Evolutionary conservation across 2,329 filamentous ascomycete species (phyloP), one percentile per base, ranked within the genome.

Genomic region (Hypoxylon sp.): DNA sequence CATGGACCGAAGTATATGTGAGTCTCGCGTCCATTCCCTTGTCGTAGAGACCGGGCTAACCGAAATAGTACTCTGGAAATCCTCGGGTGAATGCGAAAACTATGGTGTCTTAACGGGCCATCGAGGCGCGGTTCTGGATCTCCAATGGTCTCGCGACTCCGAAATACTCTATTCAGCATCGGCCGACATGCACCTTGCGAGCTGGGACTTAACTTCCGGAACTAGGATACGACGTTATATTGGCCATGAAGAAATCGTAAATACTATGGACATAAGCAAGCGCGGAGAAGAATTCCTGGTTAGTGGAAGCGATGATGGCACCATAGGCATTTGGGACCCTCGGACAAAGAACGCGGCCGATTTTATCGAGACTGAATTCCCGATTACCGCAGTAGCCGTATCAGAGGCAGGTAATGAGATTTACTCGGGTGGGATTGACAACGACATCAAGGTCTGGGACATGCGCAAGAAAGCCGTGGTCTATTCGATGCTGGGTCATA

Each of bases 381-480:
- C 96, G 1, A 89, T 99, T 61, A 98, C 96, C 1, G 92, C 95
- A 0, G 88, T 98, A 5, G 93, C 94, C 14, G 84, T 98, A n/a
- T 91, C 94, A 0, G 94, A 97, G 77, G 94, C 95, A 1, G 96
- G 96, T 16, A 97, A 97, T 77, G 96, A 98, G 81, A 88, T 99
- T 25, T 99, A 96, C 78, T 91, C 92, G 5, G 95, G 95, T 48
- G 92, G 94, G 21, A 97, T 99, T 72, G 96, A 98, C 81, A 97
- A 98, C 76, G 94, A 96, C 73, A 97, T 99, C 77, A 93, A 94
- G 74, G 94, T 97, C 19, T 99, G 96, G 95, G 96, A 99, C 79
- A 81, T 98, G 75, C 89, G 96, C 71, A 98, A 97, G 83, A 94
- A 96, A 79, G 87, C 91, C 5, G 87, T 96, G 2, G 89, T 93